Base-by-base conservation (phyloP, 805 yeast genomes). In the Scheffersomyces lignosus region DNA sequence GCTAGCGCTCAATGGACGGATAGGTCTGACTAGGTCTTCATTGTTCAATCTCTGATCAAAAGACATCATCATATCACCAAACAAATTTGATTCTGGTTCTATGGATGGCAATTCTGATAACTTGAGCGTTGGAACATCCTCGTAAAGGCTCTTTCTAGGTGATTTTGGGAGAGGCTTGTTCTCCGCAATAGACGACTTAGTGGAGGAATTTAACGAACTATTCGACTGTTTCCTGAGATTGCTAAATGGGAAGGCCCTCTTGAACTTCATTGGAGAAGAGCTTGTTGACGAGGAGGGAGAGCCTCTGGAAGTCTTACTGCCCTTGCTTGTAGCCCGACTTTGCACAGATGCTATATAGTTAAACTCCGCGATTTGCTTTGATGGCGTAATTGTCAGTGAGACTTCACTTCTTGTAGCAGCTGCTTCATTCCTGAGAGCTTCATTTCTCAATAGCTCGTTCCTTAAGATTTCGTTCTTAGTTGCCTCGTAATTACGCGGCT, bases 61-160 rank as follows among this genome's bases (percentile, higher is more conserved):
- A 8, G 51, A 49, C 8, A 22, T 27, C 45, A 62, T 43, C 38
- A 62, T 38, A 18, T 62, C 67, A 29, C 52, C 60, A 39, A 62
- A 61, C 43, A 58, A 44, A 32, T 50, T 34, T 12, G 45, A 47
- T 10, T 60, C 66, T 6, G 49, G 42, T 31, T 60, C 64, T 33
- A 61, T 42, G 12, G 46, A 42, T 2, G 66, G 66, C 18, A 62
- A 44, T 27, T 49, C 41, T 4, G 44, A 33, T 9, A 42, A 31
- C 8, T 33, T 41, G 29, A 46, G 31, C 7, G 36, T 7, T 7
- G 24, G 24, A 20, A 20, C 10, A 7, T 20, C 24, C 24, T 20
- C 24, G 10, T 7, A 20, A 10, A 20, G 24, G 10, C 24, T 20
- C 24, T 20, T 20, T 20, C 24, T 20, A 7, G 24, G 24, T 10